Evolutionary conservation across 1,139 yeast genomes (phyloP).

Genomic region (Candida neerlandica): DNA sequence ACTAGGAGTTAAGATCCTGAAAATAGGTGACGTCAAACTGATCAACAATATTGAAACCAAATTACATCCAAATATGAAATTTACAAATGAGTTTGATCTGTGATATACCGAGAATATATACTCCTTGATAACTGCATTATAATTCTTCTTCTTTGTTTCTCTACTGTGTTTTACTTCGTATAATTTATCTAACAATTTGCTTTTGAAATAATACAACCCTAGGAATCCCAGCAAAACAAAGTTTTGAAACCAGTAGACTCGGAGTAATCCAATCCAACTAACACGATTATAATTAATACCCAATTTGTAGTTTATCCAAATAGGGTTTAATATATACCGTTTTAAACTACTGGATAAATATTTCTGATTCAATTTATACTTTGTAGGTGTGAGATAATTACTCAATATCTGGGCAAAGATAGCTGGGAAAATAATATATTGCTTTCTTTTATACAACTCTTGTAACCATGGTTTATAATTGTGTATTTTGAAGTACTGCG

Average conservation of each 20-base stretch:
- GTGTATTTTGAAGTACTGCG: constrained; percentile 30
- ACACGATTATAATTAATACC: constrained; percentile 29
- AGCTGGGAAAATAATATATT: constrained; percentile 36
- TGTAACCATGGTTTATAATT: constrained; percentile 24
- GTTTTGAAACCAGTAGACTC: constrained; percentile 33
- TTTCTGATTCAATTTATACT: constrained; percentile 37
- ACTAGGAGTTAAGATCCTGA: constrained; percentile 23
- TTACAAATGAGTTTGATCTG: constrained; percentile 35
- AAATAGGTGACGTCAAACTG: constrained; percentile 37
- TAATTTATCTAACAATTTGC: constrained; percentile 28
- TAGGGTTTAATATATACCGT: constrained; percentile 38
- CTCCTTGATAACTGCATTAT: constrained; percentile 19
- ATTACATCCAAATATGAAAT: constrained; percentile 42
- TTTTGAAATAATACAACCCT: constrained; percentile 26
- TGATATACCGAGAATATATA: constrained; percentile 27
- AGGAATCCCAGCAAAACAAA: constrained; percentile 23
- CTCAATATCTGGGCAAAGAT: constrained; percentile 46
- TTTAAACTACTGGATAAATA: constrained; percentile 40
- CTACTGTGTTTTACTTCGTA: constrained; percentile 28
- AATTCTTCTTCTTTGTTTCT: constrained; percentile 13
- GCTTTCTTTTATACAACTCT: constrained; percentile 34
- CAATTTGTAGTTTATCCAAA: constrained; percentile 45
- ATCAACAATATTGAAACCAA: constrained; percentile 38
- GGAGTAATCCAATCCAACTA: constrained; percentile 32
- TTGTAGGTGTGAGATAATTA: constrained; percentile 47